phyloP scores from a whole-genome alignment of 768 basidiomycete species.

The Terana coerulea region DNA sequence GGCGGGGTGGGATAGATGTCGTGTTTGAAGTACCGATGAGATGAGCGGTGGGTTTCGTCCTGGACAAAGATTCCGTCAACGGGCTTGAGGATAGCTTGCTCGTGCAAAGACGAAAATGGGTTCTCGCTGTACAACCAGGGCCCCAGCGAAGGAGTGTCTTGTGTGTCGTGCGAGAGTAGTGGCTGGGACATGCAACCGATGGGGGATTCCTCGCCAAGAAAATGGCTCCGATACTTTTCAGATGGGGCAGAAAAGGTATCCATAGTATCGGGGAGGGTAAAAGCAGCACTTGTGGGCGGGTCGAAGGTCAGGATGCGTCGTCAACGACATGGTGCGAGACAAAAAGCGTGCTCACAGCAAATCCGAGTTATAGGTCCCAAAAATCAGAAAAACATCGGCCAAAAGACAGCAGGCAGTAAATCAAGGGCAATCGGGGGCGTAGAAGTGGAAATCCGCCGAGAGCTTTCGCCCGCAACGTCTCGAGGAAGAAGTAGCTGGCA shows the following conservation, averaged over 20 bases:
- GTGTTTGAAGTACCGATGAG: not conserved
- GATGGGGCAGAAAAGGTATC: slow-evolving; percentile 1
- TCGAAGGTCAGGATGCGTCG: slow-evolving; percentile 4
- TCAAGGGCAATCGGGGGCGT: slow-evolving; percentile 2
- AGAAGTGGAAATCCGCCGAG: slow-evolving; percentile 6
- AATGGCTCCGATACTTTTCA: not conserved
- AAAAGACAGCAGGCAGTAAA: slow-evolving; percentile 1
- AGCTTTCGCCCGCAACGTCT: slow-evolving; percentile 12
- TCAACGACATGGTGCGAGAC: slow-evolving; percentile 8
- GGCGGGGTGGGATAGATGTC: slow-evolving; percentile 1
- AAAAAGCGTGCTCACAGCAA: slow-evolving; percentile 13
- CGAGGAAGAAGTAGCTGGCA: slow-evolving; percentile 9
- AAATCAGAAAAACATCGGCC: slow-evolving; percentile 11
- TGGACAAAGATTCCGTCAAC: not conserved
- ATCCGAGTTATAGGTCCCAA: slow-evolving; percentile 6
- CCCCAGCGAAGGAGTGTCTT: not conserved
- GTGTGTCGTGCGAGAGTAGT: slow-evolving; percentile 8
- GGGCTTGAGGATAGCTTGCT: not conserved
- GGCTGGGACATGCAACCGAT: slow-evolving; percentile 6
- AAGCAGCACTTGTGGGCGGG: slow-evolving; percentile 7
- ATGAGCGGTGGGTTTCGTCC: not conserved
- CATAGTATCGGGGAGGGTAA: slow-evolving; percentile 10
- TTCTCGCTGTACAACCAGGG: slow-evolving; percentile 1
- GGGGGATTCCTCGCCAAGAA: slow-evolving; percentile 5
- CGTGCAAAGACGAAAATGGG: not conserved